phyloP scores from a whole-genome alignment of 2,329 filamentous ascomycete genomes.

The Exophiala sideris region DNA sequence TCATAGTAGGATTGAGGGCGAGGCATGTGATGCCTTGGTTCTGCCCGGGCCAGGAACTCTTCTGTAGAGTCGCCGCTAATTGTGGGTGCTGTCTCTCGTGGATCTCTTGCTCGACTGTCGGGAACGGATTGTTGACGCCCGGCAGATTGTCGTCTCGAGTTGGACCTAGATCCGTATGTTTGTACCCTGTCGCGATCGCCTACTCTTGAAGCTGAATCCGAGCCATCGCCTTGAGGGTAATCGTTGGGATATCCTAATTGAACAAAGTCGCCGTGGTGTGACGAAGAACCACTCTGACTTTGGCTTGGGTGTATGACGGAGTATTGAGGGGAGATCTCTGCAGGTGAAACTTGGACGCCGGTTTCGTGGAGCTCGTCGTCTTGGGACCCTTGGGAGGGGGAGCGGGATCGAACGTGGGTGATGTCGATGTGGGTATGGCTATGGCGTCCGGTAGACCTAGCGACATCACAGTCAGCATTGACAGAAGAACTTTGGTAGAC shows the following conservation, averaged over 20 bases:
- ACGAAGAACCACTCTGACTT: conserved; percentile 28
- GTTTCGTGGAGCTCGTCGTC: conserved; percentile 45
- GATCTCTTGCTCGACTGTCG: conserved; percentile 16
- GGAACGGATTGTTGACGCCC: conserved; percentile 41
- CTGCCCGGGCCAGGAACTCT: conserved; percentile 48
- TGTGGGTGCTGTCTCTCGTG: conserved; percentile 33
- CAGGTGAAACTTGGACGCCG: conserved; percentile 41
- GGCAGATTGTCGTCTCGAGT: conserved; percentile 37
- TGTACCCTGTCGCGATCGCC: conserved; percentile 16
- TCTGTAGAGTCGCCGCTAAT: conserved; percentile 65
- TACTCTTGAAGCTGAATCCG: conserved; percentile 40
- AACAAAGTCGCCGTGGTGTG: conserved; percentile 28
- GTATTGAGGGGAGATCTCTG: conserved; percentile 24
- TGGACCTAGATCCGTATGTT: conserved; percentile 26
- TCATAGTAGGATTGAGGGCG: conserved; percentile 28
- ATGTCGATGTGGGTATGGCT: conserved; percentile 43
- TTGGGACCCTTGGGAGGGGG: conserved; percentile 38
- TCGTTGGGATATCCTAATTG: conserved; percentile 41
- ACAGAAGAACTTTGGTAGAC: conserved; percentile 9
- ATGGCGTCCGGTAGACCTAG: conserved; percentile 34
- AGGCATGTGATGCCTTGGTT: conserved; percentile 23
- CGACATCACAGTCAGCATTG: conserved; percentile 11
- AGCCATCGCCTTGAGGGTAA: conserved; percentile 38
- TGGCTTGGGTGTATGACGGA: conserved; percentile 22
- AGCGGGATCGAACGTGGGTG: conserved; percentile 38